phyloP scores from a whole-genome alignment of 139 green algal genomes.

The Auxenochlorella pyrenoidosa region DNA sequence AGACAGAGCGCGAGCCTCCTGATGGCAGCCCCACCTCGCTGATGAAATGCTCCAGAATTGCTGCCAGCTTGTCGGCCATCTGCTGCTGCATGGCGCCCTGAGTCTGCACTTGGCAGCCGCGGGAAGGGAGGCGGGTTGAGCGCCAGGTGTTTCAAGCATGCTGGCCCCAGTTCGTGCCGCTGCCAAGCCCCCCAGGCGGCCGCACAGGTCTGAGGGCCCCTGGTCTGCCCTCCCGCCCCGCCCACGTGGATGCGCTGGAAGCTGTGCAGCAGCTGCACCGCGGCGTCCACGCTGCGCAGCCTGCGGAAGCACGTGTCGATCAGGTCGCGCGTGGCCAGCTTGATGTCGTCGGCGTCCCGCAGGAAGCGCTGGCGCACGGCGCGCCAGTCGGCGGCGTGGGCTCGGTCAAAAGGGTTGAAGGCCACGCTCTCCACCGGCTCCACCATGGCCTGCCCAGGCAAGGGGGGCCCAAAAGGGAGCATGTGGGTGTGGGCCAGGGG shows the following conservation, averaged over 20 bases:
- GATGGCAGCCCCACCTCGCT: no score
- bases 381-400: slow-evolving; percentile 69
- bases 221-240: background rate
- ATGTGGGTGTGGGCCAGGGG: background rate
- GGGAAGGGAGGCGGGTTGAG: background rate
- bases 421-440: slow-evolving; percentile 17
- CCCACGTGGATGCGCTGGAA: slow-evolving; percentile 87
- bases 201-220: background rate
- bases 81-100: slow-evolving; percentile 89
- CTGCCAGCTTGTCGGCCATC: slow-evolving; percentile 90
- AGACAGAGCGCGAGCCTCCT: no score
- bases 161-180: no score
- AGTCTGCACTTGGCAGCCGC: slow-evolving; percentile 30
- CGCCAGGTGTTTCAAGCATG: background rate
- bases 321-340: slow-evolving; percentile 72
- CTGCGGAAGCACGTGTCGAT: slow-evolving; percentile 95
- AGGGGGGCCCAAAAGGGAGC: background rate
- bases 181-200: background rate
- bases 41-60: slow-evolving; percentile 91
- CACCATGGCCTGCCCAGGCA: slow-evolving; percentile 24
- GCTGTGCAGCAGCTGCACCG: slow-evolving; percentile 90
- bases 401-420: slow-evolving; percentile 83
- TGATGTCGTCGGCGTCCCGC: slow-evolving; percentile 74
- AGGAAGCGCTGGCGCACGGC: slow-evolving; percentile 73
- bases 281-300: slow-evolving; percentile 84